Evolutionary conservation across 768 basidiomycete genomes (phyloP), one percentile per base, ranked within the genome.

Genomic region (Boletus edulis): DNA sequence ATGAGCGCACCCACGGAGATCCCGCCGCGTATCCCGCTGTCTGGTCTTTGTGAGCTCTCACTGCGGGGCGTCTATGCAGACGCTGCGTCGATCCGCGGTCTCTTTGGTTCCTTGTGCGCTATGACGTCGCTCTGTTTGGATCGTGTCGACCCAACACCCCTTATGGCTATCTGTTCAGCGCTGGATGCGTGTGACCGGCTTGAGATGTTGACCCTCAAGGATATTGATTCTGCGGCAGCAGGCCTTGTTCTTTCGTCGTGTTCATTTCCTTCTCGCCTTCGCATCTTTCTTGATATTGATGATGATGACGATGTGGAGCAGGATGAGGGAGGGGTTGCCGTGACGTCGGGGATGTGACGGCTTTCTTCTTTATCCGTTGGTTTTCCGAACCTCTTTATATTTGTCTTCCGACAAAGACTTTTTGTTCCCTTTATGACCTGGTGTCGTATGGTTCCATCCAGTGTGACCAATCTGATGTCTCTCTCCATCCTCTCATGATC

Each of bases 281-380:
- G 63, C 35, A 42, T 64, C 32, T 51, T 62, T 46, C 45, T 64
- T 12, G 63, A 64, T 12, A 44, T 65, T 14, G 58, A 57, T 5
- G 62, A 52, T 3, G 17, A 46, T 6, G 15, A 27, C 4, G 34
- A 29, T 13, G 52, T 1, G 15, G 48, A 34, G 9, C 6, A 2
- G n/a, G 49, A 34, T 5, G 50, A 46, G 11, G 52, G 22, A 31
- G 51, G 29, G 14, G 17, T 39, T 34, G 11, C 15, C 22, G 10
- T 39, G 46, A 24, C 24, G 24, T 24, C 22, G 49, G 22, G 18
- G 6, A 15, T 38, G 32, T 31, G 17, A 29, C 20, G 15, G 32
- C 22, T 43, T 11, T 34, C 13, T 17, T 37, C 20, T 20, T 27
- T 27, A 3, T 35, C 34, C 34, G 12, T 14, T 14, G 34, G 34